Evolutionary conservation across 257 asterid species (phyloP), one percentile per base, ranked within the genome.

Genomic region (Thymus mandschuricus): DNA sequence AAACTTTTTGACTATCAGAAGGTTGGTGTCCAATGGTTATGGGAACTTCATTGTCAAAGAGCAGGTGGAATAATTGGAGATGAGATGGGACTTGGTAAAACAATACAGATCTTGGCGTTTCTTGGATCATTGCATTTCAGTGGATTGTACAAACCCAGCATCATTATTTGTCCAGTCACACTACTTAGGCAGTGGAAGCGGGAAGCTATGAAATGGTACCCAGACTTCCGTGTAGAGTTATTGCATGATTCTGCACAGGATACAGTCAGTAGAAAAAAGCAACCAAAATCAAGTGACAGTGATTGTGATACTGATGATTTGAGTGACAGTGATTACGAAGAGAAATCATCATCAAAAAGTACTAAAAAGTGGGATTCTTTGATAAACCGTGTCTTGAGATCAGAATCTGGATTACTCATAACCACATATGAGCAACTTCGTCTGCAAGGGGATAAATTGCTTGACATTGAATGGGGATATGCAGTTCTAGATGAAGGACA

Each of bases 41-140:
- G 99, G 99, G 99, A 94, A 82, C 98, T 91, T 75, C 98, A 94
- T 75, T 94, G 99, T 81, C 99, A 94, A 84, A 82, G 81, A 73
- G 93, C 97, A 40, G 99, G 99, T 71, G 99, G 99, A 68, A 94
- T 94, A 76, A 94, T 94, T 57, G 99, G 99, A 60, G 99, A 94
- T 79, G 99, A 94, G 88, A 94, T 94, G 99, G 99, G 99, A 74
- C 96, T 94, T 65, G 99, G 99, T 74, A 94, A 94, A 91, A 94
- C 99, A 38, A 74, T 94, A 60, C 99, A 94, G 82, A 83, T 94
- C 63, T 70, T 87, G 80, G 86, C 95, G 63, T 94, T 94, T 72
- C 97, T 94, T 12, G 99, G 91, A 77, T 86, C 99, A 76, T 80
- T 94, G 82, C 99, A 94, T 81, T 91, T 75, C 80, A 94, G 99